A percentile compares a stretch with the other conserved stretches of the same genome.
These are phyloP conservation scores for Plenodomus lindquistii DNA, from an alignment of 2,329 filamentous ascomycete genomes.

Conservation along the genomic window DNA sequence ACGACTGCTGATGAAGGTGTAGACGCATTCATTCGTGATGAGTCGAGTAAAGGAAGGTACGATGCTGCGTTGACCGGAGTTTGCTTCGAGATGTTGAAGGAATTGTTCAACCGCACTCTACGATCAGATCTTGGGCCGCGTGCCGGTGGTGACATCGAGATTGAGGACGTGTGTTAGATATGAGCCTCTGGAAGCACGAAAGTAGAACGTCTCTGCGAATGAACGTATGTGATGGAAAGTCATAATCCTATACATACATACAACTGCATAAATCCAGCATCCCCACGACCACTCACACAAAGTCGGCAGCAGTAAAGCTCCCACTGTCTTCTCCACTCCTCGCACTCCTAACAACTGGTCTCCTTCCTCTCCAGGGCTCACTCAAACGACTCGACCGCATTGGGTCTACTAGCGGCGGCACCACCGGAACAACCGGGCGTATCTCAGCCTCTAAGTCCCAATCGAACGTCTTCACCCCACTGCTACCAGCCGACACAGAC, in stretches of 20 bases:
- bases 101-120: conserved; percentile 78
- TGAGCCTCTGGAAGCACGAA: background rate
- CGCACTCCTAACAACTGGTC: background rate
- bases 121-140: conserved; percentile 76
- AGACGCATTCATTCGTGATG: conserved; percentile 91
- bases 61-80: conserved; percentile 84
- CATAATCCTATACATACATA: background rate
- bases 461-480: too few species aligned
- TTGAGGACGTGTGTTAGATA: conserved; percentile 69
- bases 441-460: too few species aligned
- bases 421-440: background rate
- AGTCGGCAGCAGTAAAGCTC: background rate
- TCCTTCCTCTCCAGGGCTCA: background rate
- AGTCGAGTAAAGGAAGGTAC: conserved; percentile 90
- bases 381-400: background rate
- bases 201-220: too few species aligned
- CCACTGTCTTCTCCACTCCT: background rate
- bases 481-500: too few species aligned
- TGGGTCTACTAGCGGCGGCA: background rate
- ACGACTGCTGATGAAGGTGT: background rate
- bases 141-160: conserved; percentile 62
- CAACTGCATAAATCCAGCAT: background rate
- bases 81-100: conserved; percentile 88
- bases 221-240: too few species aligned
- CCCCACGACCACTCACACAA: background rate